Evolutionary conservation across 2,329 filamentous ascomycete species (phyloP).

Genomic region (Cladosporium sp.): DNA sequence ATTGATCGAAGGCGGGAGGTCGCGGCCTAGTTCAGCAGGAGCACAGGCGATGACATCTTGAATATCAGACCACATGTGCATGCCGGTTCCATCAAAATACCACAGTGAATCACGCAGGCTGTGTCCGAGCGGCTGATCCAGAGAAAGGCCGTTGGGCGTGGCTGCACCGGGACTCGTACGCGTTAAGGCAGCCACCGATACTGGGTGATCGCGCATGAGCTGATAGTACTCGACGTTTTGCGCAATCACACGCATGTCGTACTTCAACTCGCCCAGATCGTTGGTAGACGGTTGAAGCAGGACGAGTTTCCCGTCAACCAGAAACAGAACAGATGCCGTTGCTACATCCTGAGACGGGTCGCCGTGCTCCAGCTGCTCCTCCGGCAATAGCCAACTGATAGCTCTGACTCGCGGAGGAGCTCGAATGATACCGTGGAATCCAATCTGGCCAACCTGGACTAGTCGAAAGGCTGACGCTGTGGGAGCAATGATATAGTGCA

Average conservation of each 20-base stretch:
- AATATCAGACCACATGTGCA: constrained; percentile 85
- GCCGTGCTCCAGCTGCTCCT: constrained; percentile 81
- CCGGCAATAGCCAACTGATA: constrained; percentile 92
- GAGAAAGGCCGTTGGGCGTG: constrained; percentile 15
- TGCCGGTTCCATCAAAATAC: constrained; percentile 83
- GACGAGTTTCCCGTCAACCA: constrained; percentile 97
- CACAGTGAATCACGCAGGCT: constrained; percentile 82
- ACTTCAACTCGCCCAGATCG: constrained; percentile 80
- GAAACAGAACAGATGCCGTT: constrained; percentile 85
- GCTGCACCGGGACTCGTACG: constrained; percentile 17
- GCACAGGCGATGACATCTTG: constrained; percentile 74
- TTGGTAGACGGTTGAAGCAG: constrained; percentile 81
- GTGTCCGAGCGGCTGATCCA: constrained; percentile 31
- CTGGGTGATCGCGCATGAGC: constrained; percentile 75
- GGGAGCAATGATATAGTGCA: constrained; percentile 84
- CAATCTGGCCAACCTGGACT: constrained; percentile 94
- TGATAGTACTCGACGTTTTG: constrained; percentile 95
- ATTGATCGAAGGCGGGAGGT: constrained; percentile 68
- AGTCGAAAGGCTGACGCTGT: constrained; percentile 67
- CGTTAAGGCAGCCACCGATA: constrained; percentile 20
- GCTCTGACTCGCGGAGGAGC: constrained; percentile 88
- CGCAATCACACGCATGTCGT: constrained; percentile 95
- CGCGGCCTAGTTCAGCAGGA: constrained; percentile 59
- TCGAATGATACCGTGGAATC: constrained; percentile 91
- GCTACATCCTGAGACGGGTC: constrained; percentile 95